Percentiles rank a stretch among this genome's conserved stretches.
Evolutionary conservation across 169 alveolate species (phyloP).

Genomic region (Plasmodium ovale): DNA sequence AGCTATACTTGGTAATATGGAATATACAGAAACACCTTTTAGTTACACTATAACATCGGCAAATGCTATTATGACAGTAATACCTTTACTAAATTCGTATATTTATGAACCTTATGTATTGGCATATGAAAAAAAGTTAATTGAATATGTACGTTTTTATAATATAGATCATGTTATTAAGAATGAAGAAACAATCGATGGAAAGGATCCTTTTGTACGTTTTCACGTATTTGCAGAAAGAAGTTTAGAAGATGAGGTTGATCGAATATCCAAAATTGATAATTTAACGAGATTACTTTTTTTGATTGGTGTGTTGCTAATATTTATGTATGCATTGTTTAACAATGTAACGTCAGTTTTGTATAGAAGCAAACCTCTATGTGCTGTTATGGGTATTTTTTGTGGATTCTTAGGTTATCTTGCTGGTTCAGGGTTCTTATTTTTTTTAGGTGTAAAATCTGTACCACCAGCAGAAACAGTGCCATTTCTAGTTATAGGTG

Average conservation of each 20-base stretch:
- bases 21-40: slow-evolving; percentile 17
- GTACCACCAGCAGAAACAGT: slow-evolving; percentile 88
- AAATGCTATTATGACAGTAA: slow-evolving; percentile 18
- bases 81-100: slow-evolving; percentile 13
- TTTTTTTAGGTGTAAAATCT: slow-evolving; percentile 83
- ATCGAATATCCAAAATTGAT: slow-evolving; percentile 51
- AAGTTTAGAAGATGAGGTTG: slow-evolving; percentile 73
- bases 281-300: slow-evolving; percentile 38
- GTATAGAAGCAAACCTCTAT: slow-evolving; percentile 62
- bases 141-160: slow-evolving; percentile 49
- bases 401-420: slow-evolving; percentile 87
- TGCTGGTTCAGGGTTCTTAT: slow-evolving; percentile 88
- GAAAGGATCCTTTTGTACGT: slow-evolving; percentile 10
- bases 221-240: slow-evolving; percentile 47
- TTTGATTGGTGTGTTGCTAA: slow-evolving; percentile 42
- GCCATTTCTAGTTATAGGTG: slow-evolving; percentile 88
- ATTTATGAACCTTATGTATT: slow-evolving; percentile 57
- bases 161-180: slow-evolving; percentile 28
- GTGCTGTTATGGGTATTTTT: slow-evolving; percentile 82
- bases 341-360: slow-evolving; percentile 66
- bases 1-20: slow-evolving; percentile 34
- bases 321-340: slow-evolving; percentile 63
- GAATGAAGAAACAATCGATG: slow-evolving; percentile 31
- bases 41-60: slow-evolving; percentile 31
- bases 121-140: slow-evolving; percentile 49